Evolutionary conservation across 2,329 filamentous ascomycete genomes (phyloP), one percentile per base, ranked within the genome.

Genomic region (Cladosporium cucumerinum): DNA sequence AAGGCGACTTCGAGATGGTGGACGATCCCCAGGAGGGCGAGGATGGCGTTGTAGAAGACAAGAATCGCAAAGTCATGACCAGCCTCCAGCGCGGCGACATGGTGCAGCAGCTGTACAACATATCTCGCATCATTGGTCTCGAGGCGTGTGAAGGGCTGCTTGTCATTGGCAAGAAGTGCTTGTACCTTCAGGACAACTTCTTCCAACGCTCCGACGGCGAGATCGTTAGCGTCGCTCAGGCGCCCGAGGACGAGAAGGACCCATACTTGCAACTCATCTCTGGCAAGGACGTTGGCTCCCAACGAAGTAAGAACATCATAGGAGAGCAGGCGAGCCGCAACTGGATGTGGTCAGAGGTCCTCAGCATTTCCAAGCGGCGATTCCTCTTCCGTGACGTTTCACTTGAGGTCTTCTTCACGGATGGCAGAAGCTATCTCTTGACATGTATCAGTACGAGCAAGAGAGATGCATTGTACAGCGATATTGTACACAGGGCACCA

Each of bases 51-150:
- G 66, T 74, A 12, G 96, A 99, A 77, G 96, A 99, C 77, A 98
- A 97, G 81, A 98, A 99, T 73, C 87, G 96, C 52, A 97, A 97
- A 77, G 94, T 99, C 52, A 96, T 98, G 92, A 87, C 95, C 60
- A 94, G 92, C 68, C 83, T 99, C 12, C 90, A 97, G 71, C 89
- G 90, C 14, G 93, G 93, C 5, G 95, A 99, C 72, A 87, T 93
- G 64, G 94, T 99, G 1, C 92, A 97, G 75, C 90, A 92, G 64
- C 92, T 97, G 1, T 96, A 92, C 82, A 99, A 99, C 71, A 89
- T 98, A 58, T 98, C 95, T 18, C 89, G 95, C 12, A 94, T 99
- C 63, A 89, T 97, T 34, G 95, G 95, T 11, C 83, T 99, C 4
- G 95, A 99, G 74, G 93, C 93, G 10, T 92, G 91, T 67, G 96